phyloP scores from a whole-genome alignment of 176 grass and related monocot genomes.

The Phyllostachys edulis region DNA sequence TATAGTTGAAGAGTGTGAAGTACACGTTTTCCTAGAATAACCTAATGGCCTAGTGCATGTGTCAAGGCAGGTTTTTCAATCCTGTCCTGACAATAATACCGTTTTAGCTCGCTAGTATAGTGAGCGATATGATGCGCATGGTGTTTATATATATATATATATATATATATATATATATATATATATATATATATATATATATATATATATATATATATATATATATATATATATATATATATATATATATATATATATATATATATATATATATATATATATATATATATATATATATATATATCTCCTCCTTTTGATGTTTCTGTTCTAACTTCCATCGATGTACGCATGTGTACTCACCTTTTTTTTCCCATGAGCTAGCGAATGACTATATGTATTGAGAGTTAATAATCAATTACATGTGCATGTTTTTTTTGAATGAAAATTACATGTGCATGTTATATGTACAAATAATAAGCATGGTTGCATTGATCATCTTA shows the following conservation, averaged over 20 bases:
- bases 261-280: no score
- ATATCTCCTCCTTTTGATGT: background rate
- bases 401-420: background rate
- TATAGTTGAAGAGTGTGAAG: background rate
- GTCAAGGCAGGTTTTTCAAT: conserved; percentile 15
- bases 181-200: no score
- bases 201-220: no score
- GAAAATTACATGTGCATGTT: background rate
- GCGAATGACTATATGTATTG: no score
- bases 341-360: background rate
- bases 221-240: no score
- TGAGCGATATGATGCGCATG: background rate
- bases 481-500: background rate
- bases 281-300: no score
- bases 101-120: background rate
- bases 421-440: no score
- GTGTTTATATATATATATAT: no score
- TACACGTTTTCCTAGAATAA: background rate
- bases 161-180: no score
- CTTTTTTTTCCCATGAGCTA: background rate
- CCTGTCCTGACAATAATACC: background rate
- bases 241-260: no score
- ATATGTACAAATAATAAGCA: no score
- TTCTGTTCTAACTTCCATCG: background rate
- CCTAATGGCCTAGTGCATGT: background rate